Evolutionary conservation across 1,284 basidiomycete genomes (phyloP), one percentile per base, ranked within the genome.

Genomic region (Puccinia novopanici): DNA sequence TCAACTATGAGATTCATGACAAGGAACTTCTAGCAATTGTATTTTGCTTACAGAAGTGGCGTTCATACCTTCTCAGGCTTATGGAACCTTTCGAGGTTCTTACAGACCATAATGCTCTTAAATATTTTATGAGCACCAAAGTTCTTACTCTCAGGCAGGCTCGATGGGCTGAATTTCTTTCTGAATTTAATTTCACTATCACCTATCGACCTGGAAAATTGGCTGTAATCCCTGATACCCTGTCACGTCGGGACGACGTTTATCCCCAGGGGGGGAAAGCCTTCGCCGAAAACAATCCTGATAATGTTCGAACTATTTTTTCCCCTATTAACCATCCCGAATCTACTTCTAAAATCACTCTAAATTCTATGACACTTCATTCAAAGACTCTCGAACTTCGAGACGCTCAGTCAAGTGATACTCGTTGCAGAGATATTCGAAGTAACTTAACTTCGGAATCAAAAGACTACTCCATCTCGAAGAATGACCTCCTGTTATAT

Each of bases 1-100:
- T 45, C 27, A 68, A 68, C 48, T 68, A 68, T 48, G 42, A 48
- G n/a, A 68, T 68, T 50, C 42, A 48, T 30, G 65, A 68, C 3
- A 68, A 50, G 22, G 37, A 68, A 68, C 42, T 68, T 4, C 42
- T 68, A 1, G 65, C 59, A 12, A 63, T 63, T 19, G 15, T 37
- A 2, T 15, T 17, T 34, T 34, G 30, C 30, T 15, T 63, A 5
- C 4, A 68, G 19, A 68, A 68, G 24, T 45, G 65, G 65, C 19
- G n/a, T 24, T 4, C 42, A 27, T 68, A 68, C 17, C 24, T 68
- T 10, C 19, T 48, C 12, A 48, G 2, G 0, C 19, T 68, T 12
- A 0, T 19, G 0, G 4, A 5, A 4, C 19, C 65, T n/a, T 74
- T 54, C 13, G 13, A 57, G 4, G 30, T 42, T 2, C 8, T 42